Base-by-base conservation (phyloP, 805 yeast genomes). In the Lipomyces starkeyi region DNA sequence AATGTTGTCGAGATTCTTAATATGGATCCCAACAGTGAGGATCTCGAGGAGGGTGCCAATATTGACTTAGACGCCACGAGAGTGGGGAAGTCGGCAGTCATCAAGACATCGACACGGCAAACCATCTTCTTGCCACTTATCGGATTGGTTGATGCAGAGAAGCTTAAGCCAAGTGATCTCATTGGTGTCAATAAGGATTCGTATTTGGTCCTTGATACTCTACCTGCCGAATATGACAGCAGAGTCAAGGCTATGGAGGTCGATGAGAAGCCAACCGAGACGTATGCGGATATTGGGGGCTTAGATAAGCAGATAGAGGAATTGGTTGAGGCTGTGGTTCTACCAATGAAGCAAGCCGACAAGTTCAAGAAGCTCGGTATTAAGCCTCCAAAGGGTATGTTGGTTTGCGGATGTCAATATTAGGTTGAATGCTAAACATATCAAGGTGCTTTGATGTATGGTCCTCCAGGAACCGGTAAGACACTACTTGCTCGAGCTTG, bases 381-480 rank as follows among this genome's bases (percentile, higher is more conserved):
- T 77, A 94, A 91, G 78, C 96, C 99, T 17, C 99, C 99, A 67
- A 95, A 95, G 79, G 99, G 99, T 64, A 64, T 22, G 35, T 59
- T 20, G 29, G 37, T 13, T 54, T 22, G 43, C n/a, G 37, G 20
- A 3, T 13, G 3, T 20, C 29, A 22, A 32, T 20, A 52, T 22
- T 47, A 43, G 6, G 2, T 20, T 11, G 25, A 27, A 17, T 57
- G 9, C 59, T 57, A 57, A 57, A 6, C 9, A 17, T 17, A 37
- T 57, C 7, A 22, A 70, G 75, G 75, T 79, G 98, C 97, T 2
- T 84, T 95, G 63, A 92, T 95, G 93, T 95, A 95, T 78, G 99
- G 99, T 49, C 98, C 99, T 8, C 99, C 99, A 63, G 99, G 99
- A 79, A 95, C 99, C 1, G 99, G 99, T 79, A 95, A 95, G 81